Conservation (phyloP, 495 filamentous ascomycete species). For the Neurospora sp. region DNA sequence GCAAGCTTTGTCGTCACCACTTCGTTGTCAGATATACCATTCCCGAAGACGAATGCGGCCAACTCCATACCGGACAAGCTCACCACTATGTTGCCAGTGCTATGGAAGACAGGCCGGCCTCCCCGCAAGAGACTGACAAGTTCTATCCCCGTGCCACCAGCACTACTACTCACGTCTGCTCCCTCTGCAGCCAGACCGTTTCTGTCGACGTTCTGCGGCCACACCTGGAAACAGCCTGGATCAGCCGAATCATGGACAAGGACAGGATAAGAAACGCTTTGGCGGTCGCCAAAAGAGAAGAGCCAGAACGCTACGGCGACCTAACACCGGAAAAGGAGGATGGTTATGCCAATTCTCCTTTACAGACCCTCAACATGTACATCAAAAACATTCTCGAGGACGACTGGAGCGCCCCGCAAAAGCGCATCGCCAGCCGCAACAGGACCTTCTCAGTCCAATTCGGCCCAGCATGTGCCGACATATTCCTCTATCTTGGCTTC, state of each 20-base stretch:
- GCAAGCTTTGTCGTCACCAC: slow-evolving; percentile 24
- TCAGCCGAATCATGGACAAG: slow-evolving; percentile 48
- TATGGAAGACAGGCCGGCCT: neutral
- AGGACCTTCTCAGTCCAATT: slow-evolving; percentile 63
- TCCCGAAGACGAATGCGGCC: neutral
- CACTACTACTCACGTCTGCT: slow-evolving; percentile 45
- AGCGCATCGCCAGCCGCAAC: slow-evolving; percentile 54
- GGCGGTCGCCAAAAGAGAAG: slow-evolving; percentile 39
- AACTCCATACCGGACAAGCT: slow-evolving; percentile 1
- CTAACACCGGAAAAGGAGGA: slow-evolving; percentile 20
- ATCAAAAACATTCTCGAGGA: slow-evolving; percentile 49
- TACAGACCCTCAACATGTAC: slow-evolving; percentile 51
- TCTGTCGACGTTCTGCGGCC: slow-evolving; percentile 42
- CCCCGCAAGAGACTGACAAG: neutral
- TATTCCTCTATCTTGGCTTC: slow-evolving; percentile 59
- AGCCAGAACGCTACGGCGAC: slow-evolving; percentile 51
- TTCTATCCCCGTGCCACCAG: slow-evolving; percentile 18
- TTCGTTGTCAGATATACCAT: slow-evolving; percentile 18
- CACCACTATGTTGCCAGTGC: neutral
- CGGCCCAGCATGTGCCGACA: slow-evolving; percentile 49
- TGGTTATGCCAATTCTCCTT: slow-evolving; percentile 38
- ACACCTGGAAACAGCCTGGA: slow-evolving; percentile 37
- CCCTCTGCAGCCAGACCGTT: slow-evolving; percentile 22
- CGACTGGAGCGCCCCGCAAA: slow-evolving; percentile 24
- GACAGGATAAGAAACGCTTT: slow-evolving; percentile 42